phyloP scores from a whole-genome alignment of 2,329 filamentous ascomycete species.

The Aciculosporium take region DNA sequence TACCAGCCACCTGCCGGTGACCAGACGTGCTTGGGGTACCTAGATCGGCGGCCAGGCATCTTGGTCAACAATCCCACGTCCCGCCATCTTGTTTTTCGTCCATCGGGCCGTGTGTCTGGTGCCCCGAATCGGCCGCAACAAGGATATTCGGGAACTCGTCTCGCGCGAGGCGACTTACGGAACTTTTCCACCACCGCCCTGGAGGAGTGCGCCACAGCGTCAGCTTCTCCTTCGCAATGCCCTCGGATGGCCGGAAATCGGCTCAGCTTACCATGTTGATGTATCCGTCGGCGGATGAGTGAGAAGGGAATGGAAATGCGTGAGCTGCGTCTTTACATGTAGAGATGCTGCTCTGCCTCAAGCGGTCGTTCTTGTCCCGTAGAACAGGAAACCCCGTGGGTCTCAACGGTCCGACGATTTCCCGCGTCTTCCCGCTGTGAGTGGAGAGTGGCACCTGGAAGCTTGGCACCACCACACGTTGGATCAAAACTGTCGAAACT shows the following conservation, averaged over 20 bases:
- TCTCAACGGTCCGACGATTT: constrained; percentile 2
- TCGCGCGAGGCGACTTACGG: constrained; percentile 28
- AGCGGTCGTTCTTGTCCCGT: neutral
- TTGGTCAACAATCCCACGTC: neutral
- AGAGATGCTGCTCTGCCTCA: neutral
- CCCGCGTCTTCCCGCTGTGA: neutral
- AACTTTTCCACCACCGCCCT: constrained; percentile 63
- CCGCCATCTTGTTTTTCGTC: no score
- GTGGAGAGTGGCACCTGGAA: neutral
- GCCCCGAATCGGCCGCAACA: constrained; percentile 5
- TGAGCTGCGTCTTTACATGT: constrained; percentile 17
- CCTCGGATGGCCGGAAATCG: neutral
- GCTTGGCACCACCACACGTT: neutral
- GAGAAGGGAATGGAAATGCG: constrained; percentile 8
- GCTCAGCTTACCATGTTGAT: constrained; percentile 41
- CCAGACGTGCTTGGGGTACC: constrained; percentile 98
- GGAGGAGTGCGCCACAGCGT: neutral
- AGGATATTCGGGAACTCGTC: neutral
- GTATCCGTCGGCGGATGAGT: constrained; percentile 20
- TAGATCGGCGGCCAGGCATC: constrained; percentile 21
- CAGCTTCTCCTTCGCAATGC: neutral
- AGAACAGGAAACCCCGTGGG: neutral
- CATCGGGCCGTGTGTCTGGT: constrained; percentile 1
- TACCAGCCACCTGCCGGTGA: constrained; percentile 98
- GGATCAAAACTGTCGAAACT: no score